phyloP scores from a whole-genome alignment of 1,284 basidiomycete species.

The Paramarasmius palmivorus region DNA sequence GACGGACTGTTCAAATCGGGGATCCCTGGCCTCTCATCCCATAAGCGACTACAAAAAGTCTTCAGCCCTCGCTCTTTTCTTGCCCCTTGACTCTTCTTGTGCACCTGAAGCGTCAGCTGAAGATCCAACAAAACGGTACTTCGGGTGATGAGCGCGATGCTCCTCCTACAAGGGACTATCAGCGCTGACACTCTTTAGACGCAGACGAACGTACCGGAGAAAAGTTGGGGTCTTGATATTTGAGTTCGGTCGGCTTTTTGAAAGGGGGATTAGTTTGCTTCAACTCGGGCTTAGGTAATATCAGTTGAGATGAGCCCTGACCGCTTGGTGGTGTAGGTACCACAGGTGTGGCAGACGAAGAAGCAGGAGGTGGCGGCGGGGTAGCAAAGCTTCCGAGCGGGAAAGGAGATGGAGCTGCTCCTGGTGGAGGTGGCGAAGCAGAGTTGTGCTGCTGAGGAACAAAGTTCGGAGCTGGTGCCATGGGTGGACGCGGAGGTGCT shows the following conservation, averaged over 20 bases:
- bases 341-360: conserved; percentile 24
- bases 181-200: background rate
- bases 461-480: conserved; percentile 36
- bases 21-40: conserved; percentile 1
- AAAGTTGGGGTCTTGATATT: conserved; percentile 77
- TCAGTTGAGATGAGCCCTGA: conserved; percentile 37
- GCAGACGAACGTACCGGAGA: conserved; percentile 54
- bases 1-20: conserved; percentile 31
- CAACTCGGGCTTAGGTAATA: conserved; percentile 56
- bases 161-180: conserved; percentile 60
- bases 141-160: conserved; percentile 72
- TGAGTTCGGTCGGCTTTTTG: conserved; percentile 77
- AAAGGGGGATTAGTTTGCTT: conserved; percentile 69
- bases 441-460: conserved; percentile 26
- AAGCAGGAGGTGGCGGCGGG: conserved; percentile 23
- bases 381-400: conserved; percentile 16
- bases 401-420: conserved; percentile 21
- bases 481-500: conserved; percentile 30
- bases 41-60: conserved; percentile 58
- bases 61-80: conserved; percentile 77
- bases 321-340: conserved; percentile 16
- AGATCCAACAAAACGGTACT: conserved; percentile 63
- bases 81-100: conserved; percentile 66
- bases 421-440: conserved; percentile 26
- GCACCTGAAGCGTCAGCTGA: conserved; percentile 32